These are phyloP conservation scores for Nyssa sinensis DNA, from an alignment of 148 eudicot genomes.

Conservation along the genomic window DNA sequence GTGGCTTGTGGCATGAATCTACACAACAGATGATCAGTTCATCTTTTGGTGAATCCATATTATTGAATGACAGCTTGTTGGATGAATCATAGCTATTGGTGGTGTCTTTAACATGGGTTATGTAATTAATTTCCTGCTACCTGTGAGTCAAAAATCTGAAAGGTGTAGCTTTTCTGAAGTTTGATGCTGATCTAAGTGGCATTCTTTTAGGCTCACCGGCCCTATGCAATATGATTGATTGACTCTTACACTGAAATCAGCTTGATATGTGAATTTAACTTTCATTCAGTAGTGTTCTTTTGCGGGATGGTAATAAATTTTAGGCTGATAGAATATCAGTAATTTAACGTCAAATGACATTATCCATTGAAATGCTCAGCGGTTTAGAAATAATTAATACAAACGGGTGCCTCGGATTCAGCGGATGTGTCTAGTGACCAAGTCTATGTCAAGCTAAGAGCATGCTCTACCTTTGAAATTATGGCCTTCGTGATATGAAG, in stretches of 20 bases:
- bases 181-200: neutral
- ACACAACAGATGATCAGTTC: neutral
- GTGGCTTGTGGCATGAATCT: neutral
- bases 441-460: no score
- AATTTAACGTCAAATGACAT: no score
- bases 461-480: no score
- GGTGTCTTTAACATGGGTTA: neutral
- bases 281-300: no score
- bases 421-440: no score
- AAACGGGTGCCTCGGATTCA: no score
- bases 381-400: no score
- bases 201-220: neutral
- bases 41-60: neutral
- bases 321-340: no score
- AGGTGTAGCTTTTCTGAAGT: neutral
- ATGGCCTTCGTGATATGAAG: neutral
- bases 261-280: neutral
- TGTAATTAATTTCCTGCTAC: neutral
- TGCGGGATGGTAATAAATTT: no score
- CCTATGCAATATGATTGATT: neutral
- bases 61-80: constrained; percentile 1
- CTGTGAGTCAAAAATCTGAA: neutral
- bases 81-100: neutral
- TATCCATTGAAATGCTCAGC: no score
- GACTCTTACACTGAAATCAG: neutral